Conservation (phyloP, 805 yeast genomes). For the Candida sphagnicola region DNA sequence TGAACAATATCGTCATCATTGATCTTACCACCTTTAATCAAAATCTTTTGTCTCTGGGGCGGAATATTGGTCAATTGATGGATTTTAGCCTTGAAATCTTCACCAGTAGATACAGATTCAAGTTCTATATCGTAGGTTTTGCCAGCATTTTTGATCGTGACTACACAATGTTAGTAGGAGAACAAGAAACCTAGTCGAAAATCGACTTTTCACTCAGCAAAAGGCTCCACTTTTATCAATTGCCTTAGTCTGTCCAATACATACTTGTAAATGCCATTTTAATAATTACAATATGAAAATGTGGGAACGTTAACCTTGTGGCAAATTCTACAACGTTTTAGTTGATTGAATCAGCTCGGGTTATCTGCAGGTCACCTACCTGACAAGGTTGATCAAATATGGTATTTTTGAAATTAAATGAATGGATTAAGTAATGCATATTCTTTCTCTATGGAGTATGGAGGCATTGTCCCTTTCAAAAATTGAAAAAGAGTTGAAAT, state of each 20-base stretch:
- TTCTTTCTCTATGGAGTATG: too few relatives aligned
- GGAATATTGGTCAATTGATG: conserved; percentile 77
- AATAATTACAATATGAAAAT: too few relatives aligned
- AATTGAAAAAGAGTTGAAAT: too few relatives aligned
- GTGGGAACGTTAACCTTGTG: background rate
- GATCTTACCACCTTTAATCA: conserved; percentile 86
- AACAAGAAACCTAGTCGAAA: too few relatives aligned
- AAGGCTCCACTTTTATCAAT: too few relatives aligned
- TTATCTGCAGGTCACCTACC: background rate
- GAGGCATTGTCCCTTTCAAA: too few relatives aligned
- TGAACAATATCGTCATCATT: conserved; percentile 60
- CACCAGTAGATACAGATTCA: conserved; percentile 53
- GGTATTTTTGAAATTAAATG: too few relatives aligned
- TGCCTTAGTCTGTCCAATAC: too few relatives aligned
- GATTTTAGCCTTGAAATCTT: conserved; percentile 63
- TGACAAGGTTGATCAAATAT: too few relatives aligned
- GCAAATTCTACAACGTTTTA: background rate
- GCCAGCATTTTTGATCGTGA: conserved; percentile 39
- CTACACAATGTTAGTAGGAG: conserved; percentile 9
- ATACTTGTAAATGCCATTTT: background rate
- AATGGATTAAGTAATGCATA: too few relatives aligned
- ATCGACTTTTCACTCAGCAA: too few relatives aligned
- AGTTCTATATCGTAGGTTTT: conserved; percentile 39
- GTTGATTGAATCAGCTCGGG: too few relatives aligned
- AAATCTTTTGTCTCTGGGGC: conserved; percentile 83